A percentile compares a stretch with the other conserved stretches of the same genome.
Evolutionary conservation across 202 grass and related monocot genomes (phyloP).

Genomic region (Musa balbisiana): DNA sequence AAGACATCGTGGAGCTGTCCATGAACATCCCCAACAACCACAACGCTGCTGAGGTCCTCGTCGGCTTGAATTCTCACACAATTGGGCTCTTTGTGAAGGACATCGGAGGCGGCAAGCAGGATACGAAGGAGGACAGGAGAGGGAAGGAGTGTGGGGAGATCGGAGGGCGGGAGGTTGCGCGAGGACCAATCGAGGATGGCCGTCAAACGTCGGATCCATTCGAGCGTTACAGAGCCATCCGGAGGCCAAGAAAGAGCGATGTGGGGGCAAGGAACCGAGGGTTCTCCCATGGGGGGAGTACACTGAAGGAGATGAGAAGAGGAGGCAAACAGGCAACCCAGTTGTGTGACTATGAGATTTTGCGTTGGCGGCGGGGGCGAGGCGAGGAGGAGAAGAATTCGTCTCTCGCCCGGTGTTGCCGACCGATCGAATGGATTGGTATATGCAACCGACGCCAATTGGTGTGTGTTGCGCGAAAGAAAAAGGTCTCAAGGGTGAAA

Average conservation of each 20-base stretch:
- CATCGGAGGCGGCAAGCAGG: slow-evolving; percentile 53
- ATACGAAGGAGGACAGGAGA: slow-evolving; percentile 48
- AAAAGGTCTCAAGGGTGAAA: too few species aligned
- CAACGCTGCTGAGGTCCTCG: slow-evolving; percentile 36
- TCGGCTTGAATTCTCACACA: slow-evolving; percentile 46
- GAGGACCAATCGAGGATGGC: slow-evolving; percentile 69
- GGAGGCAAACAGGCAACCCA: neutral
- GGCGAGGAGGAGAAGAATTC: neutral
- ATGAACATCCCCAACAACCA: slow-evolving; percentile 89
- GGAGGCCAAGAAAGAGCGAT: slow-evolving; percentile 51
- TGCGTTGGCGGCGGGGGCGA: neutral
- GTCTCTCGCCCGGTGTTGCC: too few species aligned
- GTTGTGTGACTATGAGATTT: neutral
- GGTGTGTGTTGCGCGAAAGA: too few species aligned
- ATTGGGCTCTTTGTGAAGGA: slow-evolving; percentile 88
- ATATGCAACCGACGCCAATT: too few species aligned
- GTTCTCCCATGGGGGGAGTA: neutral
- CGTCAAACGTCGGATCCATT: slow-evolving; percentile 48
- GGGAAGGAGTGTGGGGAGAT: slow-evolving; percentile 51
- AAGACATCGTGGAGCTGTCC: slow-evolving; percentile 95
- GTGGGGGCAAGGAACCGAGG: neutral
- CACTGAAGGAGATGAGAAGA: neutral
- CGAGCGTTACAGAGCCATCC: slow-evolving; percentile 40
- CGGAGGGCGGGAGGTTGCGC: slow-evolving; percentile 48
- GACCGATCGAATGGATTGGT: too few species aligned